These are phyloP conservation scores for Podospora pseudopauciseta DNA, from an alignment of 495 filamentous ascomycete species.

Conservation along the genomic window DNA sequence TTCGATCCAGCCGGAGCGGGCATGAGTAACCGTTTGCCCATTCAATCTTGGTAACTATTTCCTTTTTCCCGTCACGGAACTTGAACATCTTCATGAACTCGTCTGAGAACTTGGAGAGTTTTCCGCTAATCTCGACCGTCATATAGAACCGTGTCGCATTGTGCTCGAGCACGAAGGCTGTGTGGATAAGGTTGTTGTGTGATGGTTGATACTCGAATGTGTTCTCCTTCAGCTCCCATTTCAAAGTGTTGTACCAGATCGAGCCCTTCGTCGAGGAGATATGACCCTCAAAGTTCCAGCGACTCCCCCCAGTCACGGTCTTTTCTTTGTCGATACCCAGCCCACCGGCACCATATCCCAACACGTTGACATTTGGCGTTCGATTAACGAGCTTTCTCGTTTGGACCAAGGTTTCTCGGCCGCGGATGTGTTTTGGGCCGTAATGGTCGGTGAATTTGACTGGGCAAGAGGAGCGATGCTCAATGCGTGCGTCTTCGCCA, in stretches of 20 bases:
- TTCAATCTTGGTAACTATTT: constrained; percentile 22
- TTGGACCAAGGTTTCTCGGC: constrained; percentile 10
- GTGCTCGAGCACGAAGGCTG: constrained; percentile 36
- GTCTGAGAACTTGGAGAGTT: constrained; percentile 12
- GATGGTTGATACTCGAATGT: constrained; percentile 25
- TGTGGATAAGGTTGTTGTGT: constrained; percentile 32
- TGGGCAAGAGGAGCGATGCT: constrained; percentile 13
- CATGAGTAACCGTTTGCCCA: constrained; percentile 20
- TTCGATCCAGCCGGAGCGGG: constrained; percentile 18
- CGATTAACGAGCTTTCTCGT: constrained; percentile 5
- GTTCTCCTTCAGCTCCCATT: constrained; percentile 33
- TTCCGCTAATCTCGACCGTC: constrained; percentile 31
- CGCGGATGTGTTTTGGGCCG: constrained; percentile 18
- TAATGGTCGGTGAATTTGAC: constrained; percentile 23
- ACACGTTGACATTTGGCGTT: constrained; percentile 15
- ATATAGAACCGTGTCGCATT: constrained; percentile 33
- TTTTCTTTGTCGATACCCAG: constrained; percentile 18
- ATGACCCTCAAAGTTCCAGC: constrained; percentile 23
- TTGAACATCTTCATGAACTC: constrained; percentile 15
- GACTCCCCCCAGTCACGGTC: constrained; percentile 3
- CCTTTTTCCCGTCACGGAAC: constrained; percentile 18
- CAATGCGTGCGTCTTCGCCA: neutral
- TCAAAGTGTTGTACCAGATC: constrained; percentile 21
- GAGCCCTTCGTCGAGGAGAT: constrained; percentile 9
- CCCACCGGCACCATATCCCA: constrained; percentile 20